These are phyloP conservation scores for Leccinum uliginosum DNA, from an alignment of 768 basidiomycete species.

Conservation along the genomic window DNA sequence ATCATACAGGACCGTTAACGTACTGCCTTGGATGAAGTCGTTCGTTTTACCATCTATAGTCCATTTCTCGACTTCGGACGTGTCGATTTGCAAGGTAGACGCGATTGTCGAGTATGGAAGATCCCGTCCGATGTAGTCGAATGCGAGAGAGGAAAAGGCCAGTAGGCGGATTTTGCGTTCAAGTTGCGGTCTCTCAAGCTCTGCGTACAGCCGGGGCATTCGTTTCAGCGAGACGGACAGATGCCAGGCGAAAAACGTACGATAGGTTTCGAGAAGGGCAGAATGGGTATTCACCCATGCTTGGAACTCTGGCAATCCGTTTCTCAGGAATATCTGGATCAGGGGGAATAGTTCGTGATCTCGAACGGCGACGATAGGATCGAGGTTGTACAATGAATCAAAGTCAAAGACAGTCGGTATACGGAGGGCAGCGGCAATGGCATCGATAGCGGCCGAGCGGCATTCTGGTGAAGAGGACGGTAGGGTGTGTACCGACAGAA, in stretches of 20 bases:
- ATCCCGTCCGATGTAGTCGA: slow-evolving; percentile 69
- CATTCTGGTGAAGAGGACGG: slow-evolving; percentile 50
- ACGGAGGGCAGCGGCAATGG: slow-evolving; percentile 61
- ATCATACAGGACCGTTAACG: background rate
- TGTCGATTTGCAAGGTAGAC: slow-evolving; percentile 58
- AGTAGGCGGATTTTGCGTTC: slow-evolving; percentile 79
- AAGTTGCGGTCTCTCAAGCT: slow-evolving; percentile 52
- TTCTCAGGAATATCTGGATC: slow-evolving; percentile 69
- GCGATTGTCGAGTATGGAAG: slow-evolving; percentile 70
- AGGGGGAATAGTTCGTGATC: slow-evolving; percentile 70
- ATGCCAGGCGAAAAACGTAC: slow-evolving; percentile 35
- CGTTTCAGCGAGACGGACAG: background rate
- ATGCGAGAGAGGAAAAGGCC: slow-evolving; percentile 71
- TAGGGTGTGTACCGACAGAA: slow-evolving; percentile 59
- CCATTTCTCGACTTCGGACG: slow-evolving; percentile 76
- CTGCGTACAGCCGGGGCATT: slow-evolving; percentile 27
- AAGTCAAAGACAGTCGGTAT: slow-evolving; percentile 73
- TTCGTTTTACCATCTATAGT: slow-evolving; percentile 68
- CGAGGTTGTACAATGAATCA: slow-evolving; percentile 73
- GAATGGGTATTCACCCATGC: slow-evolving; percentile 55
- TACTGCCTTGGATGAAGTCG: background rate
- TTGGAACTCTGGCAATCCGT: slow-evolving; percentile 57
- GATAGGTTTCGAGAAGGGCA: slow-evolving; percentile 47
- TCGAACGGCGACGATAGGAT: slow-evolving; percentile 61
- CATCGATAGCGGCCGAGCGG: slow-evolving; percentile 51